Conservation (phyloP, 495 filamentous ascomycete genomes). For the Aspergillus mulundensis region DNA sequence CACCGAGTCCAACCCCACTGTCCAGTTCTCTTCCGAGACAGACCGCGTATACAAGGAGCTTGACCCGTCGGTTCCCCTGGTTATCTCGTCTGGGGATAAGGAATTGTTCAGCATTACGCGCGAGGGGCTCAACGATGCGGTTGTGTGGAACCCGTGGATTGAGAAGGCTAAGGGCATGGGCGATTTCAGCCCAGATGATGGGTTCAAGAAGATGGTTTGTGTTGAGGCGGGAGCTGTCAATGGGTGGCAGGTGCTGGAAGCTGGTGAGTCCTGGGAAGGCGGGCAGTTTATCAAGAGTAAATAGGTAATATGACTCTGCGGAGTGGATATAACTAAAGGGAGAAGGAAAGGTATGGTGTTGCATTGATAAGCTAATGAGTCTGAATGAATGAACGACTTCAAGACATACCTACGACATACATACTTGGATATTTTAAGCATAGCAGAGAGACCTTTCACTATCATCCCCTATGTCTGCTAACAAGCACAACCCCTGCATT, state of each 20-base stretch:
- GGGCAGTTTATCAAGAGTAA: conserved; percentile 65
- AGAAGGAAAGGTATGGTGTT: too few species aligned
- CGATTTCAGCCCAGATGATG: conserved; percentile 86
- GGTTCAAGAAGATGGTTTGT: conserved; percentile 88
- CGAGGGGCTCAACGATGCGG: conserved; percentile 77
- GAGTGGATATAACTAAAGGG: neutral
- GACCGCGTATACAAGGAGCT: conserved; percentile 76
- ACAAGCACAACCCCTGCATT: too few species aligned
- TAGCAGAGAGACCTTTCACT: too few species aligned
- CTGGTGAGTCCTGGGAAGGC: conserved; percentile 84
- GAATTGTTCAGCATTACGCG: conserved; percentile 66
- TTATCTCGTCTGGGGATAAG: conserved; percentile 56
- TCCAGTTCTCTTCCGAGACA: conserved; percentile 67
- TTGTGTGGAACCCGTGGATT: conserved; percentile 97
- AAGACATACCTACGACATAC: too few species aligned
- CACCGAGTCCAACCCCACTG: conserved; percentile 48
- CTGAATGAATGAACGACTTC: too few species aligned
- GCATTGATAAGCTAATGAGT: too few species aligned
- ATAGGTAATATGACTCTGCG: conserved; percentile 9
- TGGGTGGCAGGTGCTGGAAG: conserved; percentile 78
- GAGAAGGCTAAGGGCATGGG: conserved; percentile 76
- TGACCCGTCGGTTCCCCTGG: conserved; percentile 51
- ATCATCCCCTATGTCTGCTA: too few species aligned
- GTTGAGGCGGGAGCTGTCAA: conserved; percentile 84
- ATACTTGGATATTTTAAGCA: too few species aligned